phyloP scores from a whole-genome alignment of 2,329 filamentous ascomycete species.

The Myrmaecium sp. region DNA sequence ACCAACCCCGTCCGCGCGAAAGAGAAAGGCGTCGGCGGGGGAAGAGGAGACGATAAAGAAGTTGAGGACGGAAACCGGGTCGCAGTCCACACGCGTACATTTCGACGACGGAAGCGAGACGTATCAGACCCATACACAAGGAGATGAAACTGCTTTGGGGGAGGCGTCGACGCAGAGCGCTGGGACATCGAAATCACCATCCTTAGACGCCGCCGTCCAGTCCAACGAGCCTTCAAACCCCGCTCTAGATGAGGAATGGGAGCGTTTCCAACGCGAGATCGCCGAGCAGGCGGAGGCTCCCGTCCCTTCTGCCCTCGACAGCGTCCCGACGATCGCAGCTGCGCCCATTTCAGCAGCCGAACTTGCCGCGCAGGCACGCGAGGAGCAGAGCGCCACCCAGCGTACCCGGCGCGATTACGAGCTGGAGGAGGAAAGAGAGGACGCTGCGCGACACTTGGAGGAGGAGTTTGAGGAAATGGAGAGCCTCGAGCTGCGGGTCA shows the following conservation, averaged over 20 bases:
- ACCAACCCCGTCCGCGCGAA: background rate
- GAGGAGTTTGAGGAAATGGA: conserved; percentile 36
- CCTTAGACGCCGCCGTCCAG: background rate
- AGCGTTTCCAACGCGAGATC: conserved; percentile 73
- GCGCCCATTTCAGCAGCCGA: conserved; percentile 30
- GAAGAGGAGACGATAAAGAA: too few species aligned
- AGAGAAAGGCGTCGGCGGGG: too few species aligned
- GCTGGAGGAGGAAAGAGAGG: conserved; percentile 30
- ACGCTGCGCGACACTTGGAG: conserved; percentile 25
- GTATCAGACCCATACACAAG: background rate
- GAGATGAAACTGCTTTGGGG: conserved; percentile 17
- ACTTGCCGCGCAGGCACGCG: conserved; percentile 26
- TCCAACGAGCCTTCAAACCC: conserved; percentile 3
- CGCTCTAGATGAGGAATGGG: conserved; percentile 48
- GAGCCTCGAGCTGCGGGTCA: conserved; percentile 27
- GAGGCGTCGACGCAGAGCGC: conserved; percentile 7
- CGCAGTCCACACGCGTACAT: too few species aligned
- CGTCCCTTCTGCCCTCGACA: conserved; percentile 9
- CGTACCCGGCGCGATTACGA: conserved; percentile 25
- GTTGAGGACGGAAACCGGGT: conserved; percentile 15
- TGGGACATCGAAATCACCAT: conserved; percentile 1
- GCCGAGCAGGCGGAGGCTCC: conserved; percentile 28
- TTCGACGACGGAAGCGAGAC: too few species aligned
- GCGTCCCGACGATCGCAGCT: conserved; percentile 26
- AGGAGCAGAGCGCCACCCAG: conserved; percentile 25